Conservation (phyloP, 1,284 basidiomycete genomes). For the Malassezia furfur region DNA sequence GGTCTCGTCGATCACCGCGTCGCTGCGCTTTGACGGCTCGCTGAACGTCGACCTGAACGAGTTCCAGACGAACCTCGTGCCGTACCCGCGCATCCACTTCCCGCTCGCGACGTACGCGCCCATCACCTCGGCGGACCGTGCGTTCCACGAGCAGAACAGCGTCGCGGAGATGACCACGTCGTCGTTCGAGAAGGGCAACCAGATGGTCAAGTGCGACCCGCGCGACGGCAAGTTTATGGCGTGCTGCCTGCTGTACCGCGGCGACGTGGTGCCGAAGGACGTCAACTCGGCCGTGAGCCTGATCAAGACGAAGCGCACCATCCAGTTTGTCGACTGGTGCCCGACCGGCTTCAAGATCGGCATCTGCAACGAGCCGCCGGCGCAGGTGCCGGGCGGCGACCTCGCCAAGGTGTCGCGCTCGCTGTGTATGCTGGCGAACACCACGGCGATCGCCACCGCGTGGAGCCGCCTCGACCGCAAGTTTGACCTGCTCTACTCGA, state of each 20-base stretch:
- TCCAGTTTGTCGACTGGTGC: slow-evolving; percentile 94
- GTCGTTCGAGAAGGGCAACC: slow-evolving; percentile 94
- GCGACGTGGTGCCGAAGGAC: slow-evolving; percentile 96
- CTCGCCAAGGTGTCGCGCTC: slow-evolving; percentile 87
- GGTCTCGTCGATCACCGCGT: slow-evolving; percentile 93
- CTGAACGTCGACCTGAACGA: slow-evolving; percentile 96
- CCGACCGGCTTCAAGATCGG: slow-evolving; percentile 92
- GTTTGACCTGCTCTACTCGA: slow-evolving; percentile 74
- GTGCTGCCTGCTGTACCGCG: slow-evolving; percentile 57
- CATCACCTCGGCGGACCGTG: slow-evolving; percentile 69
- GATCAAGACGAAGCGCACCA: slow-evolving; percentile 71
- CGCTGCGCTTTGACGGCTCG: slow-evolving; percentile 92
- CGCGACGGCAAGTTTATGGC: slow-evolving; percentile 72
- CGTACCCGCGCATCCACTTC: slow-evolving; percentile 79
- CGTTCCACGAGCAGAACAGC: slow-evolving; percentile 91
- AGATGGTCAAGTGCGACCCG: slow-evolving; percentile 63
- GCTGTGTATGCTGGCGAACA: slow-evolving; percentile 93
- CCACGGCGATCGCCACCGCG: slow-evolving; percentile 83
- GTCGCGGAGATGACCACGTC: slow-evolving; percentile 97
- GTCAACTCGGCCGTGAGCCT: slow-evolving; percentile 82
- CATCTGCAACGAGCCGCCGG: slow-evolving; percentile 91
- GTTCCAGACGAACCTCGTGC: slow-evolving; percentile 97
- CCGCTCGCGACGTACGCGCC: slow-evolving; percentile 92
- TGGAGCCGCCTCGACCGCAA: slow-evolving; percentile 97
- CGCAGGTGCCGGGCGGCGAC: slow-evolving; percentile 74